Base-by-base conservation (phyloP, 225 moss, liverwort and hornwort species). In the Sphagnum tenellum region DNA sequence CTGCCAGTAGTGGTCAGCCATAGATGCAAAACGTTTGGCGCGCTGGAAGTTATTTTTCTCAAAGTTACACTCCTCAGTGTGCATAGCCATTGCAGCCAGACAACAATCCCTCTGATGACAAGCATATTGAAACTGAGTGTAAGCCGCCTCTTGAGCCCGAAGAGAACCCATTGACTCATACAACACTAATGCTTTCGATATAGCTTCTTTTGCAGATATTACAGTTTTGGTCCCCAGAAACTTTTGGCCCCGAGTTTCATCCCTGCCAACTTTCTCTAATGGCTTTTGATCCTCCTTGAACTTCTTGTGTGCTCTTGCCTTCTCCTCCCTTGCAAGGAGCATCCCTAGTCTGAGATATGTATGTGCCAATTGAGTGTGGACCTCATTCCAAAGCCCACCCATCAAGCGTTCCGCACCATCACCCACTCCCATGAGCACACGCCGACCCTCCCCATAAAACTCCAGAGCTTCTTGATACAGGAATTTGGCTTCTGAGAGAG, bases 1-100 rank as follows among this genome's bases (percentile, higher is more conserved):
- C 56, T 87, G 92, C 89, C 87, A 89, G 61, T 98, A 93, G 5
- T 86, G 92, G 70, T 98, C 96, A 9, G 93, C 88, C 73, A 90
- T 83, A 13, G 85, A 85, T 5, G 86, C 87, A 79, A 87, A 77
- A 8, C 86, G 76, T 65, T 90, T 93, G 47, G 83, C 89, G 53
- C 81, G 85, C 60, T 87, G 83, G 74, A 89, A 72, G 66, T 86
- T 89, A 46, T 74, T 75, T 70, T 82, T 98, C 83, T 87, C 84
- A 46, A 69, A 59, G 45, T 75, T 83, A 9, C 68, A 53, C 12
- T 83, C 83, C 65, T 86, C 87, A 44, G 69, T 79, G 67, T 86
- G 84, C 63, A 66, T 76, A 45, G 82, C 71, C 69, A 82, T 48
- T 4, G 77, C 69, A 57, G 74, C 78, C 48, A 86, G 67, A 69